A percentile compares a stretch with the other conserved stretches of the same genome.
phyloP scores from a whole-genome alignment of 768 basidiomycete species.

The Auriscalpium microsporum region DNA sequence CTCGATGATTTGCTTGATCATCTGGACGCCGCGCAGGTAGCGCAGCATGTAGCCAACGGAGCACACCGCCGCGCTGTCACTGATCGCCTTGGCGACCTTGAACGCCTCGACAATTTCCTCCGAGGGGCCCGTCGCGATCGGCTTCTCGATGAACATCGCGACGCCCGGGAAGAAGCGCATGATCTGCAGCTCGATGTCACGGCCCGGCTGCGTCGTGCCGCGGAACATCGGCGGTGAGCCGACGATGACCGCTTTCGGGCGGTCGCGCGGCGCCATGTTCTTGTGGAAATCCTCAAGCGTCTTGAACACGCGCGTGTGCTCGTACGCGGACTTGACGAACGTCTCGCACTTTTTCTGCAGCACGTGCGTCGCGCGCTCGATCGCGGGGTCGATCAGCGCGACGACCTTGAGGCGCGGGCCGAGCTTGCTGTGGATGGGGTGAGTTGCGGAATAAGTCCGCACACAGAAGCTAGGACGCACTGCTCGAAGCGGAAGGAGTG shows the following conservation, averaged over 20 bases:
- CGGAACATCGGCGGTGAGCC: constrained; percentile 94
- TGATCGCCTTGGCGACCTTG: constrained; percentile 63
- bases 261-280: constrained; percentile 52
- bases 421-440: constrained; percentile 57
- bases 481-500: constrained; percentile 88
- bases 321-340: constrained; percentile 90
- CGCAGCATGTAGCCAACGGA: constrained; percentile 96
- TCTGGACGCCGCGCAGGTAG: constrained; percentile 88
- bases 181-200: constrained; percentile 84
- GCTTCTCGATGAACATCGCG: constrained; percentile 90
- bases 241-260: constrained; percentile 77
- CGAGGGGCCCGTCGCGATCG: constrained; percentile 72
- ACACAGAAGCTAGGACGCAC: constrained; percentile 32
- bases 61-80: constrained; percentile 65
- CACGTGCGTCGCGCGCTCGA: constrained; percentile 69
- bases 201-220: constrained; percentile 63
- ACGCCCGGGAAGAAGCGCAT: constrained; percentile 82
- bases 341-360: constrained; percentile 88
- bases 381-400: constrained; percentile 86
- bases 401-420: constrained; percentile 94
- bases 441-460: constrained; percentile 5
- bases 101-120: constrained; percentile 62
- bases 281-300: constrained; percentile 80
- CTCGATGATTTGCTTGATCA: constrained; percentile 93
- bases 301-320: constrained; percentile 77